Evolutionary conservation across 768 basidiomycete genomes (phyloP).

Genomic region (Chalciporus chontae): DNA sequence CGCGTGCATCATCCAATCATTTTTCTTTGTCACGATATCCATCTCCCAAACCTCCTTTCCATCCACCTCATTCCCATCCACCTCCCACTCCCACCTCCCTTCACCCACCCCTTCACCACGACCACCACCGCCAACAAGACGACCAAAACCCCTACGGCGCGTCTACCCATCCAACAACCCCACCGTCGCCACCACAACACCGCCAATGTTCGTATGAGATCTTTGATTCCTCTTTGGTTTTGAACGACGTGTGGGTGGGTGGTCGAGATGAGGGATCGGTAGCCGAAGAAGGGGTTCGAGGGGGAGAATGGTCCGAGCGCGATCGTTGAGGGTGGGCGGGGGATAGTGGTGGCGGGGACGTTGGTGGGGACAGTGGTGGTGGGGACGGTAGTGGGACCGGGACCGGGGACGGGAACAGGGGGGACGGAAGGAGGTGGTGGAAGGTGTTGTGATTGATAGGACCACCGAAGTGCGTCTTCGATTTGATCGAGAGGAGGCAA

Average conservation of each 20-base stretch:
- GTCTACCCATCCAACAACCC: conserved; percentile 37
- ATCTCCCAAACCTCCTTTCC: too few species aligned
- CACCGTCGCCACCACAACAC: conserved; percentile 67
- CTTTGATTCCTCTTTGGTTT: conserved; percentile 64
- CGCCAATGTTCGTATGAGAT: conserved; percentile 59
- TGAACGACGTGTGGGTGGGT: conserved; percentile 46
- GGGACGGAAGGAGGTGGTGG: conserved; percentile 4
- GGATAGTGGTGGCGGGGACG: not conserved
- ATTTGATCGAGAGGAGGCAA: conserved; percentile 50
- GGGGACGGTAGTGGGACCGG: not conserved
- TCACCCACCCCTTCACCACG: not conserved
- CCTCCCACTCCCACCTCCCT: not conserved
- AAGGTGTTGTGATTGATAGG: conserved; percentile 3
- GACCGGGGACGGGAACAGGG: not conserved
- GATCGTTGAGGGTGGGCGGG: conserved; percentile 11
- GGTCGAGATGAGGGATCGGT: conserved; percentile 44
- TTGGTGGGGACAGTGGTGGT: not conserved
- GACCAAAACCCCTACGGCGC: conserved; percentile 27
- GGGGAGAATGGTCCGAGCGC: conserved; percentile 51
- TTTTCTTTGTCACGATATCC: too few species aligned
- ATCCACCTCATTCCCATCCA: not conserved
- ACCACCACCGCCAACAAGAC: conserved; percentile 29
- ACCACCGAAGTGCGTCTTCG: conserved; percentile 42
- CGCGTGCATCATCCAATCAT: too few species aligned
- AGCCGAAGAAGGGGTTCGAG: conserved; percentile 74